A percentile compares a stretch with the other conserved stretches of the same genome.
phyloP scores from a whole-genome alignment of 2,329 filamentous ascomycete genomes.

The Aspergillus quadricinctus region DNA sequence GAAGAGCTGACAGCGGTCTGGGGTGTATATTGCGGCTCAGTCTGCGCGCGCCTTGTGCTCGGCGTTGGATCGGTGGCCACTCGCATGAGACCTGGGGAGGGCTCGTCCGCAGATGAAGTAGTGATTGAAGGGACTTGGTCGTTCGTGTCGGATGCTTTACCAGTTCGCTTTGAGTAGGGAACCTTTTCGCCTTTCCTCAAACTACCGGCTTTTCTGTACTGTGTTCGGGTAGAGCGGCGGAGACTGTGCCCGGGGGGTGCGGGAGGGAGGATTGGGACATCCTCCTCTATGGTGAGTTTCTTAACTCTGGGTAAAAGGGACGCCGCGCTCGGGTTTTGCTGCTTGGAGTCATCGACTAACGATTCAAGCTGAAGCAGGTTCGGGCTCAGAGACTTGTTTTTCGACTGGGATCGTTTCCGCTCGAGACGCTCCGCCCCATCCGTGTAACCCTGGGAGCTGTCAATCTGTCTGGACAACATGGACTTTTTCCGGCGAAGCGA shows the following conservation, averaged over 20 bases:
- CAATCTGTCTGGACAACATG: slow-evolving; percentile 89
- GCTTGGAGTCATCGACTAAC: slow-evolving; percentile 73
- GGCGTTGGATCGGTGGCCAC: slow-evolving; percentile 36
- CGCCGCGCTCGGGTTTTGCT: slow-evolving; percentile 65
- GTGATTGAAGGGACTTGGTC: slow-evolving; percentile 42
- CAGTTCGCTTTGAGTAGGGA: slow-evolving; percentile 69
- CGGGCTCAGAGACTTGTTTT: slow-evolving; percentile 55
- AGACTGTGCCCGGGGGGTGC: slow-evolving; percentile 70
- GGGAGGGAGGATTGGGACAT: slow-evolving; percentile 80
- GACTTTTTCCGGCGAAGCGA: slow-evolving; percentile 83
- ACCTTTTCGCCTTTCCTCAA: slow-evolving; percentile 71
- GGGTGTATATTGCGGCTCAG: slow-evolving; percentile 36
- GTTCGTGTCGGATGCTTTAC: slow-evolving; percentile 60
- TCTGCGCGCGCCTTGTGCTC: slow-evolving; percentile 37
- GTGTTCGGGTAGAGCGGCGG: slow-evolving; percentile 85
- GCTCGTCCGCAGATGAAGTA: slow-evolving; percentile 30
- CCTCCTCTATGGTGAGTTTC: slow-evolving; percentile 53
- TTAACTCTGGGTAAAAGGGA: slow-evolving; percentile 42
- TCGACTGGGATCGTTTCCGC: slow-evolving; percentile 62
- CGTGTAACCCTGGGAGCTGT: slow-evolving; percentile 68
- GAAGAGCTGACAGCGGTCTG: slow-evolving; percentile 26
- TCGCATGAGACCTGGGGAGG: slow-evolving; percentile 30
- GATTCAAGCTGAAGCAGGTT: slow-evolving; percentile 68
- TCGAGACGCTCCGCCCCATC: slow-evolving; percentile 80
- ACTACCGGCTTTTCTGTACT: slow-evolving; percentile 77